Conservation (phyloP, 441 rosid genomes). For the Erodium moschatum region DNA sequence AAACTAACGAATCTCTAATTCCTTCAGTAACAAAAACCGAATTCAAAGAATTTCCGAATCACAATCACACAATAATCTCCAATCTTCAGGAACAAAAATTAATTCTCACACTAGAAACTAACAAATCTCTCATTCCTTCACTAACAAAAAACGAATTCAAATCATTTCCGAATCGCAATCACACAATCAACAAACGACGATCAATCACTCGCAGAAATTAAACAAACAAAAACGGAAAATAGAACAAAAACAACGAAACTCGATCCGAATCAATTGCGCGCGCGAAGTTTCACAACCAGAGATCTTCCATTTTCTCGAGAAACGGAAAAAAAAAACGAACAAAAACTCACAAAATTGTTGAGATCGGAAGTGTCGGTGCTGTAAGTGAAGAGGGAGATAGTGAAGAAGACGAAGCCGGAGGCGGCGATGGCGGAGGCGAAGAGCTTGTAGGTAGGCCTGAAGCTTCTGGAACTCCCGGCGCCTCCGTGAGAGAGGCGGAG, state of each 20-base stretch:
- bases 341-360: slow-evolving; percentile 36
- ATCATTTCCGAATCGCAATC: background rate
- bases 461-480: slow-evolving; percentile 26
- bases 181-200: background rate
- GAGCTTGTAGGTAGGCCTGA: slow-evolving; percentile 30
- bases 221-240: background rate
- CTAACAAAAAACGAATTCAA: background rate
- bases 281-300: background rate
- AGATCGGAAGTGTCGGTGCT: slow-evolving; percentile 35
- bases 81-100: too few relatives aligned
- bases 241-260: background rate
- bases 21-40: too few relatives aligned
- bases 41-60: too few relatives aligned
- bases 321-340: background rate
- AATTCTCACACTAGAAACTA: background rate
- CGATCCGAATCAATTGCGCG: slow-evolving; percentile 1
- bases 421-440: slow-evolving; percentile 36
- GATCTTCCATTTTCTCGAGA: background rate
- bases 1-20: too few relatives aligned
- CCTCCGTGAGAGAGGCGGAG: slow-evolving; percentile 40
- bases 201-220: background rate
- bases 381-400: slow-evolving; percentile 45
- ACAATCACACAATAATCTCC: too few relatives aligned
- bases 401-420: slow-evolving; percentile 41
- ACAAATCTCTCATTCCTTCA: background rate